These are phyloP conservation scores for Eucalyptus sp. DNA, from an alignment of 345 rosid species.

Conservation along the genomic window DNA sequence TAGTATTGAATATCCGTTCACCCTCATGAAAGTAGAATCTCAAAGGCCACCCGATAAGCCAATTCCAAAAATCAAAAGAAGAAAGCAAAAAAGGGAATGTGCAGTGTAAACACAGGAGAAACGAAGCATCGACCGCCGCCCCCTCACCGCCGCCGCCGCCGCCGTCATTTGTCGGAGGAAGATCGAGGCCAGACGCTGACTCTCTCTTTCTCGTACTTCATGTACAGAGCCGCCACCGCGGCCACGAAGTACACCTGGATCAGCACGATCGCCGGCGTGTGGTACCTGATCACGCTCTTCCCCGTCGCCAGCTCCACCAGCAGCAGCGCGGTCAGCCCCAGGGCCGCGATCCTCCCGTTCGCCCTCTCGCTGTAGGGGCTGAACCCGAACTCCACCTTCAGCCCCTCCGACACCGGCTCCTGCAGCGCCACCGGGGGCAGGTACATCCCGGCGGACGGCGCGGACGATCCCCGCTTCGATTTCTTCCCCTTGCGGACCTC, in stretches of 20 bases:
- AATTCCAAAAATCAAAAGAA: neutral
- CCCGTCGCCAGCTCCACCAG: conserved; percentile 90
- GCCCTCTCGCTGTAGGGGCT: conserved; percentile 56
- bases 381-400: conserved; percentile 80
- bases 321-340: conserved; percentile 66
- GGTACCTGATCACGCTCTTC: conserved; percentile 65
- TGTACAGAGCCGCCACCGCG: conserved; percentile 47
- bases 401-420: conserved; percentile 52
- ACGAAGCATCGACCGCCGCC: neutral
- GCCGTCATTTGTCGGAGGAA: neutral
- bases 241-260: conserved; percentile 67
- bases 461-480: conserved; percentile 8
- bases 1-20: neutral
- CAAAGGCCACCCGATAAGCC: neutral
- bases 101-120: neutral
- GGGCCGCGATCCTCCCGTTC: conserved; percentile 63
- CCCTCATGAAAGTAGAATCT: neutral
- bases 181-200: conserved; percentile 65
- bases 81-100: neutral
- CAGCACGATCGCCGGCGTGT: conserved; percentile 61
- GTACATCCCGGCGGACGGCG: conserved; percentile 20
- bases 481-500: conserved; percentile 61
- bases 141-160: neutral
- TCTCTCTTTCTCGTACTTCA: conserved; percentile 71
- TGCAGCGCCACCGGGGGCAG: conserved; percentile 70